Conservation (phyloP, 495 filamentous ascomycete genomes). For the Annulohypoxylon maeteangense region DNA sequence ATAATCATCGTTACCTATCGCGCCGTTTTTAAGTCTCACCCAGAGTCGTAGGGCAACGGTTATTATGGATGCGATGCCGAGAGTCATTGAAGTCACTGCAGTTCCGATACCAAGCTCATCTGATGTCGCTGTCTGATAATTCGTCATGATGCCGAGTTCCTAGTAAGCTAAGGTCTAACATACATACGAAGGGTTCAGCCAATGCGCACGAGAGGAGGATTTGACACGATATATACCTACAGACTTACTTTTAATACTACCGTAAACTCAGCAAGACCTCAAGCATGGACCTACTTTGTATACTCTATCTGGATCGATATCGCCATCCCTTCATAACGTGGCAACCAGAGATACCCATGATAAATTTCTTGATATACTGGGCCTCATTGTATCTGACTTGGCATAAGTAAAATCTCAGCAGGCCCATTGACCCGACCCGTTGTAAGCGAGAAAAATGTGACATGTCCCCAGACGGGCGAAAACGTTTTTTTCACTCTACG, state of each 20-base stretch:
- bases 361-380: slow-evolving; percentile 11
- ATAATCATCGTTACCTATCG: slow-evolving; percentile 30
- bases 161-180: neutral
- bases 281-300: neutral
- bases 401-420: neutral
- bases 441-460: neutral
- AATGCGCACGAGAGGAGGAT: neutral
- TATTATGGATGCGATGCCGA: slow-evolving; percentile 1
- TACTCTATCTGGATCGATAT: neutral
- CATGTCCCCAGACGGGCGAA: neutral
- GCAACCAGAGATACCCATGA: neutral
- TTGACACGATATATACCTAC: slow-evolving; percentile 11
- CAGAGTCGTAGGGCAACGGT: slow-evolving; percentile 15
- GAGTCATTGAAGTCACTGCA: neutral
- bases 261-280: neutral
- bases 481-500: slow-evolving; percentile 10
- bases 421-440: neutral
- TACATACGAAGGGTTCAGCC: neutral
- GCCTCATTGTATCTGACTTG: neutral
- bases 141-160: slow-evolving; percentile 7
- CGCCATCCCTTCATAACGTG: neutral
- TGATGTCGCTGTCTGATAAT: neutral
- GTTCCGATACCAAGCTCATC: slow-evolving; percentile 10
- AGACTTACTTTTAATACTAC: neutral
- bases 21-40: slow-evolving; percentile 20